Evolutionary conservation across 306 rosid genomes (phyloP), one percentile per base, ranked within the genome.

Genomic region (Malus orientalis): DNA sequence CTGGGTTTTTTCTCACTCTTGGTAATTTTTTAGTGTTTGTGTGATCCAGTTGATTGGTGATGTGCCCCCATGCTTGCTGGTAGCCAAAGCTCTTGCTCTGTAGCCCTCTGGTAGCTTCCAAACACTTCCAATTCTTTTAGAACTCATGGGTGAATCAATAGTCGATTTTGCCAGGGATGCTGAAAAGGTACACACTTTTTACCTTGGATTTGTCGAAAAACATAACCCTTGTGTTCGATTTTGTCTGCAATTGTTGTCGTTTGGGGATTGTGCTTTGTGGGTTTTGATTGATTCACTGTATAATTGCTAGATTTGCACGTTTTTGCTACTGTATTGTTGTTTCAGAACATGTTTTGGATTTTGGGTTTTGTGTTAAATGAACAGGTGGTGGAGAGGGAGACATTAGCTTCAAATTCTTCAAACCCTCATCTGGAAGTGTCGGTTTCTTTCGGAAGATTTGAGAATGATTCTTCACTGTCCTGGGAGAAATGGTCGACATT

Each of bases 401-500:
- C 76, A n/a, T 77, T 77, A 61, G 88, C 89, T 73, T 76, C 88
- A 44, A 85, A 85, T 78, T 62, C 92, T 69, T 78, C 87, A 55
- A 87, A 86, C 76, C 67, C 95, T 69, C 78, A 75, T 47, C 73
- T 95, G 82, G 97, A 95, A 79, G 93, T 90, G 79, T 95, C 98
- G 27, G 90, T 95, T 79, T 95, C 98, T 1, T 95, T 95, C 74
- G 98, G 98, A 49, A 85, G 93, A 79, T 95, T 95, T 78, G 97
- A 90, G 91, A 92, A 86, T 71, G 97, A 92, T 82, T 84, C 96
- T 82, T 84, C 96, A 8, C 81, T 95, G 73, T 90, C 97, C 47
- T 95, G 97, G 98, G 98, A 95, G 90, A 95, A 89, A 87, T 95
- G 96, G 96, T 95, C 98, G 6, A 71, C 98, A 53, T 95, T 95